These are phyloP conservation scores for Pythium phragmitis DNA, from an alignment of 352 stramenopile species.

Conservation along the genomic window DNA sequence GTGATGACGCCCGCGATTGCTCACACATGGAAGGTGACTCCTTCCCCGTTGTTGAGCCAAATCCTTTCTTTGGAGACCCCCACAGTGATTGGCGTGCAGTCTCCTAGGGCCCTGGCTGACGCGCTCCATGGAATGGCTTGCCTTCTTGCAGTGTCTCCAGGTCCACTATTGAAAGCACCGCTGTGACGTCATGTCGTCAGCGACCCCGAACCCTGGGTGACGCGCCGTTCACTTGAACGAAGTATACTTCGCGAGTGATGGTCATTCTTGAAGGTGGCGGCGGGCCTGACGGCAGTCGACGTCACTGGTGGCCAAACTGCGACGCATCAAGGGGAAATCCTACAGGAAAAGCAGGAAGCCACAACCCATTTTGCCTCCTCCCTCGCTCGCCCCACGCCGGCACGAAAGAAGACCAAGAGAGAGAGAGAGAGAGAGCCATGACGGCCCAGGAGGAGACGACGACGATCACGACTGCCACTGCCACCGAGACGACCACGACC, in stretches of 20 bases:
- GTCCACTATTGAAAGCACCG: constrained; percentile 25
- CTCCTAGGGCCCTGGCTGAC: not conserved
- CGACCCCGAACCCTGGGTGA: constrained; percentile 22
- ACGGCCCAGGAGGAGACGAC: constrained; percentile 11
- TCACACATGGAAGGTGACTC: not conserved
- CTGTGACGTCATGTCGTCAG: constrained; percentile 31
- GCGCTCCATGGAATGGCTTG: not conserved
- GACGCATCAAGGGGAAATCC: not conserved
- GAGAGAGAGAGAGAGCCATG: constrained; percentile 1
- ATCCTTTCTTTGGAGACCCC: not conserved
- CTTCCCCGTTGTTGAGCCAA: not conserved
- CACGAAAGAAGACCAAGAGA: not conserved
- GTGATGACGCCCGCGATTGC: constrained; percentile 13
- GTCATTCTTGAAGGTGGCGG: constrained; percentile 27
- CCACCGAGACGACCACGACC: constrained; percentile 17
- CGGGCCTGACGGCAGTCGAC: not conserved
- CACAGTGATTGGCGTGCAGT: not conserved
- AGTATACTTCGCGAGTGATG: constrained; percentile 29
- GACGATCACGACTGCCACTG: constrained; percentile 1
- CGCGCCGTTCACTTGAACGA: constrained; percentile 19
- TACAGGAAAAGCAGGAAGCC: not conserved
- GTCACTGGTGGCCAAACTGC: constrained; percentile 20
- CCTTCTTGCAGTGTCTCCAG: constrained; percentile 8
- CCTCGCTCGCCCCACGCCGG: not conserved
- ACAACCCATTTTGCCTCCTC: constrained; percentile 23